Base-by-base conservation (phyloP, 306 rosid genomes). In the Cyclanthera cordifolia region DNA sequence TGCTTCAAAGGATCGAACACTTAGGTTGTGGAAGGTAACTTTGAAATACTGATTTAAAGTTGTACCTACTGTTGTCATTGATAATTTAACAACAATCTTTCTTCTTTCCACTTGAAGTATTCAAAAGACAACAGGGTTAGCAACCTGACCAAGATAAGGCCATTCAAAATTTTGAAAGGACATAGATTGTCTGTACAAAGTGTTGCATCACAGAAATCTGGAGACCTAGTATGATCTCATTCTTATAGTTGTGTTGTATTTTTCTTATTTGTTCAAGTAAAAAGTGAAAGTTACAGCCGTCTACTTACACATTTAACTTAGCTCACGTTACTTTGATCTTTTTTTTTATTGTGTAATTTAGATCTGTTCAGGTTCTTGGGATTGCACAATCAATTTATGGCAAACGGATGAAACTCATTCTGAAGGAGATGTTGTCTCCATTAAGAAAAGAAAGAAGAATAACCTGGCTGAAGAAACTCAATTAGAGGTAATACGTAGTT, bases 321-420 rank as follows among this genome's bases (percentile, higher is more conserved):
- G 52, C 69, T 61, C 51, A 65, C 43, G 13, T 43, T 45, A 21
- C 32, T 65, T 43, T 23, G 23, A 6, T 17, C 6, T 34, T n/a
- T 15, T 13, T 34, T n/a, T 15, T 13, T 78, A 73, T 17, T 63
- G 60, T 75, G 7, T 78, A 24, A 46, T 53, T 53, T 78, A 93
- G 97, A 78, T 93, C 55, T 93, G 99, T 77, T 93, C 99, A 37
- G 95, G 95, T 78, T 87, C 97, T 72, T 90, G 99, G 96, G 99
- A 93, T 85, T 82, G 79, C 75, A 85, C 82, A 32, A 88, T 93
- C 84, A 93, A 83, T 72, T 65, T 93, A 66, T 90, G 99, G 99
- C 77, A 61, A 66, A 85, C 87, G 25, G 81, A 74, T 76, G 86
- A 82, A 75, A 74, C 49, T 17, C 77, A 77, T 52, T 72, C 72